phyloP scores from a whole-genome alignment of 2,329 filamentous ascomycete species.

The Colletotrichum sp. region DNA sequence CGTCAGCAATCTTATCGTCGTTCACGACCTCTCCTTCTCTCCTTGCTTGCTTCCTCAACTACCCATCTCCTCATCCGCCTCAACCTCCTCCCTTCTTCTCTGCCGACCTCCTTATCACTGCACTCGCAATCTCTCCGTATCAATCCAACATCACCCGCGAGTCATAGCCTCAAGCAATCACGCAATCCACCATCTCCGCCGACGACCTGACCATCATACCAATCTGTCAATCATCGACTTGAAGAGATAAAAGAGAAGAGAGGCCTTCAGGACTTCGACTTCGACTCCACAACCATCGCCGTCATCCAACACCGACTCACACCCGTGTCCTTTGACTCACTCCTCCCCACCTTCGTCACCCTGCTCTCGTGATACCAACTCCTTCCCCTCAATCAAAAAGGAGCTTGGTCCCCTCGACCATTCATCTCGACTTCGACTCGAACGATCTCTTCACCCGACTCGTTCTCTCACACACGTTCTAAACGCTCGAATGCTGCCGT shows the following conservation, averaged over 20 bases:
- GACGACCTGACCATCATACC: not conserved
- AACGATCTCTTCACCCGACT: not conserved
- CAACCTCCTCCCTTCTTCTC: slow-evolving; percentile 10
- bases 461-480: not conserved
- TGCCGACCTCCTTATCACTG: not conserved
- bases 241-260: slow-evolving; percentile 19
- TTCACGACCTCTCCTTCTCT: slow-evolving; percentile 21
- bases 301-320: slow-evolving; percentile 7
- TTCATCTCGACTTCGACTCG: not conserved
- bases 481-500: slow-evolving; percentile 22
- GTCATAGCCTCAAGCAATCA: slow-evolving; percentile 19
- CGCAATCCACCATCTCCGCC: slow-evolving; percentile 12
- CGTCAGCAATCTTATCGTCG: slow-evolving; percentile 1
- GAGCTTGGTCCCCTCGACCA: not conserved
- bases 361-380: not conserved
- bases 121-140: not conserved
- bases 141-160: not conserved
- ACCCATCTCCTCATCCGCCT: slow-evolving; percentile 21
- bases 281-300: not conserved
- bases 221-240: slow-evolving; percentile 11
- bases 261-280: slow-evolving; percentile 7
- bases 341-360: slow-evolving; percentile 6
- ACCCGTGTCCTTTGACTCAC: slow-evolving; percentile 18
- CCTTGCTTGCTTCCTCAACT: slow-evolving; percentile 18
- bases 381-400: not conserved